Percentiles rank a stretch among this genome's conserved stretches.
Evolutionary conservation across 2,329 filamentous ascomycete genomes (phyloP).

Genomic region (Coccinonectria pachysandricola): DNA sequence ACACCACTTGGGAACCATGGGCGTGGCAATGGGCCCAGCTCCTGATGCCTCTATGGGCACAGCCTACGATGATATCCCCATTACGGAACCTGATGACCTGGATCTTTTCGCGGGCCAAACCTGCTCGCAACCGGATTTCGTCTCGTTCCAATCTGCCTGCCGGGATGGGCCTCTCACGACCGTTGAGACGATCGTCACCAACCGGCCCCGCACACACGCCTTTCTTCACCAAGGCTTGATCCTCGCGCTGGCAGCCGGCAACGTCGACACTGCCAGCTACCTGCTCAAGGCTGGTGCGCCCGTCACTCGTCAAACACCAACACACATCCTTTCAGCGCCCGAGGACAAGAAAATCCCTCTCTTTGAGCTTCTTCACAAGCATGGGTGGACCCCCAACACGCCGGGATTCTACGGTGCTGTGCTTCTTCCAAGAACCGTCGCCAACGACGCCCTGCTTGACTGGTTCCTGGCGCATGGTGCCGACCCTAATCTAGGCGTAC

Average conservation of each 20-base stretch:
- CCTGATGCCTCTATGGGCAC: conserved; percentile 4
- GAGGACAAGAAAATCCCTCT: conserved; percentile 1
- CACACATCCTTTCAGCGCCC: conserved; percentile 4
- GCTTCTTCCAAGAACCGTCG: conserved; percentile 5
- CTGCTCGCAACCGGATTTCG: conserved; percentile 1
- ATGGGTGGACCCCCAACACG: conserved; percentile 10
- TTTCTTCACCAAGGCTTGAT: conserved; percentile 7
- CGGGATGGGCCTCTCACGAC: conserved; percentile 2
- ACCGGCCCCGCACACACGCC: conserved; percentile 3
- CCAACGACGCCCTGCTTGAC: conserved; percentile 4
- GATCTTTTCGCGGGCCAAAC: conserved; percentile 1
- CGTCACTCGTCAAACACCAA: conserved; percentile 4
- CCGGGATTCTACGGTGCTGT: conserved; percentile 8
- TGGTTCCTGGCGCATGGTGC: conserved; percentile 14
- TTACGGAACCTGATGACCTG: conserved; percentile 3
- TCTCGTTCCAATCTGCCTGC: conserved; percentile 7
- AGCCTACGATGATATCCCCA: conserved; percentile 6
- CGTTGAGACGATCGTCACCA: conserved; percentile 4
- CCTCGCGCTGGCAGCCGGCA: conserved; percentile 4
- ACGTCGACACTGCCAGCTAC: conserved; percentile 3
- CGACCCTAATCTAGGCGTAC: conserved; percentile 10
- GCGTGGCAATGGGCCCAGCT: neutral
- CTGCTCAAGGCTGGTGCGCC: conserved; percentile 8
- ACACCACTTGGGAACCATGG: neutral
- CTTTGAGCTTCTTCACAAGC: conserved; percentile 5